Percentiles rank a stretch among this genome's conserved stretches.
Evolutionary conservation across 371 early-diverging fungal species (phyloP).

Genomic region (Vittaforma corneae): DNA sequence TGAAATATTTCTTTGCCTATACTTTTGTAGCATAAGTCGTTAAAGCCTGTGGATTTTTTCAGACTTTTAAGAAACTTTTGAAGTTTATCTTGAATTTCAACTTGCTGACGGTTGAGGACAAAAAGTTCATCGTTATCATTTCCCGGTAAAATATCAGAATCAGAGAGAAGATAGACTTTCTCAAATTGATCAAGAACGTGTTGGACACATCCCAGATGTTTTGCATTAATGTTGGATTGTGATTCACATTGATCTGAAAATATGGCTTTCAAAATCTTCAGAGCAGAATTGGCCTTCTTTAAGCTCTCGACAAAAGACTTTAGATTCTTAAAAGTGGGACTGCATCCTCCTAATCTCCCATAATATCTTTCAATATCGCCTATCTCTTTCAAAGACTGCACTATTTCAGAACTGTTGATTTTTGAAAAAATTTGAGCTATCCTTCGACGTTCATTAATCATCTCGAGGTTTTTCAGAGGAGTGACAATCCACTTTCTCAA

Average conservation of each 20-base stretch:
- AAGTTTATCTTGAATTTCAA: constrained; percentile 31
- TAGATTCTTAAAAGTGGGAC: constrained; percentile 10
- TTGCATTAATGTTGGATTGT: background rate
- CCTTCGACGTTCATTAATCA: constrained; percentile 73
- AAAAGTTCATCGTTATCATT: constrained; percentile 38
- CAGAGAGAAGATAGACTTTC: background rate
- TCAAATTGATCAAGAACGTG: background rate
- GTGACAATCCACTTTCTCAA: constrained; percentile 46
- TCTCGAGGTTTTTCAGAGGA: constrained; percentile 46
- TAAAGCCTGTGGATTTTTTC: constrained; percentile 1
- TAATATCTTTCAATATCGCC: constrained; percentile 83
- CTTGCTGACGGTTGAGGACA: constrained; percentile 15
- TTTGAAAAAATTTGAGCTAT: constrained; percentile 63
- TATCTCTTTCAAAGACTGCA: constrained; percentile 58
- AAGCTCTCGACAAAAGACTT: background rate
- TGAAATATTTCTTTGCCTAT: constrained; percentile 85
- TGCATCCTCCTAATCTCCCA: constrained; percentile 62
- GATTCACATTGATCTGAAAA: too few relatives aligned
- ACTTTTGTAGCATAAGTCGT: constrained; percentile 63
- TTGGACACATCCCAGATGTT: background rate
- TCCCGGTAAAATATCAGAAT: constrained; percentile 34
- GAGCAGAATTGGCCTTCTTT: background rate
- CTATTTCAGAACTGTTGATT: constrained; percentile 11
- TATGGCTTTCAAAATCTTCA: background rate
- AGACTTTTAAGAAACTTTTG: constrained; percentile 39